A percentile compares a stretch with the other conserved stretches of the same genome.
Evolutionary conservation across 495 filamentous ascomycete species (phyloP).

Genomic region (Chaetomium tenue): DNA sequence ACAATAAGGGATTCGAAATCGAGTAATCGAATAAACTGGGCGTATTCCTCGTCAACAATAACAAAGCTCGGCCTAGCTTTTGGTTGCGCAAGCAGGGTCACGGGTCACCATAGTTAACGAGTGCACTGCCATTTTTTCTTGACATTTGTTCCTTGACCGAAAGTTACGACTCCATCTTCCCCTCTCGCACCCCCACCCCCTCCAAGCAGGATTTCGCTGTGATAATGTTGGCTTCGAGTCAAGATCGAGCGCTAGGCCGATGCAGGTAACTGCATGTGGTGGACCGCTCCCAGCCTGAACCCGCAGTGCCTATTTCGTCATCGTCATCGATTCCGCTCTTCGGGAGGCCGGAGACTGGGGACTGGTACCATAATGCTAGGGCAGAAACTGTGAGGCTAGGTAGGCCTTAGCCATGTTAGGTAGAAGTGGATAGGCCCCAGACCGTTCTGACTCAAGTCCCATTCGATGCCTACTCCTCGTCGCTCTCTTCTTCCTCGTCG

Average conservation of each 20-base stretch:
- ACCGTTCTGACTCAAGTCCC: background rate
- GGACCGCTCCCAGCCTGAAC: slow-evolving; percentile 7
- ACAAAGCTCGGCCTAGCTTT: background rate
- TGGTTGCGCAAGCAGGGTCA: background rate
- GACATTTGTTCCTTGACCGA: slow-evolving; percentile 1
- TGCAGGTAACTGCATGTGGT: slow-evolving; percentile 17
- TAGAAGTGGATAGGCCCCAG: background rate
- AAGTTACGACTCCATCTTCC: background rate
- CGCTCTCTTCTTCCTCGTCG: slow-evolving; percentile 39
- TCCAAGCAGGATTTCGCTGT: slow-evolving; percentile 2
- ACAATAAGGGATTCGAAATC: background rate
- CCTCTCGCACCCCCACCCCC: too few relatives aligned
- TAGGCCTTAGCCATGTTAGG: background rate
- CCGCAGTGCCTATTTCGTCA: slow-evolving; percentile 4
- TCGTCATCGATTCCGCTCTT: slow-evolving; percentile 10
- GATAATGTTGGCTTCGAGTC: slow-evolving; percentile 21
- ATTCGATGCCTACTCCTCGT: slow-evolving; percentile 37
- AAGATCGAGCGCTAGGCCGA: slow-evolving; percentile 28
- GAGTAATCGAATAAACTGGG: background rate
- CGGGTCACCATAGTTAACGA: background rate
- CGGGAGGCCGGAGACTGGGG: background rate
- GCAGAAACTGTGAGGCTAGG: background rate
- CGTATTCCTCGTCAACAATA: background rate
- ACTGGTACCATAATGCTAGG: background rate
- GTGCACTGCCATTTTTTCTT: background rate